Base-by-base conservation (phyloP, 2,329 filamentous ascomycete genomes). In the Ophiostoma sp. region DNA sequence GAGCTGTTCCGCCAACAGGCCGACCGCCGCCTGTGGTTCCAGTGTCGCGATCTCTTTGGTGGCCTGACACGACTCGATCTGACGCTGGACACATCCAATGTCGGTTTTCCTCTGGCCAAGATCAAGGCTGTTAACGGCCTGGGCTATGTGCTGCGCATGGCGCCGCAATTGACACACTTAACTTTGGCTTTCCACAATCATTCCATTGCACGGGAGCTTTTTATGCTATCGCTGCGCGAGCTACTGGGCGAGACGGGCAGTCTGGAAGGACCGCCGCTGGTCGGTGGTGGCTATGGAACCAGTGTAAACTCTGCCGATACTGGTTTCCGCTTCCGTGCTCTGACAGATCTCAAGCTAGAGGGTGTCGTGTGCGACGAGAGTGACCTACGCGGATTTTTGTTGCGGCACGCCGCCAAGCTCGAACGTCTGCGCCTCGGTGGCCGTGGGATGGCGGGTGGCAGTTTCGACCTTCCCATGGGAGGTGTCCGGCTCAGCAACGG, bases 401-500 rank as follows among this genome's bases (percentile, higher is more conserved):
- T 81, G 22, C 77, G 81, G 3, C 84, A 86, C 74, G 80, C 80
- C 12, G 63, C 77, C 4, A 83, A 82, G 0, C 79, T 87, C 36
- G 77, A 79, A 61, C 80, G 82, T 1, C 77, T 87, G 8, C 83
- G 84, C 2, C 80, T 87, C 11, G 85, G 85, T 22, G 84, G 84
- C 3, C 80, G 81, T 22, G 85, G 84, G 5, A 76, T 84, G 15
- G 82, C 81, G 55, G 81, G 81, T 17, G 59, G 50, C 39, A 7
- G 50, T 9, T 42, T 22, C 25, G 70, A 73, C 52, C n/a, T 70
- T 57, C 81, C 82, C 25, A 81, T 81, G 28, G 84, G 84, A 22
- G 85, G 85, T 15, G 78, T 87, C 42, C 82, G 83, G 71, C 79
- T 87, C 12, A 81, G 81, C 72, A 80, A 83, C 52, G 85, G 85